A percentile compares a stretch with the other conserved stretches of the same genome.
phyloP scores from a whole-genome alignment of 768 basidiomycete genomes.

The Xanthoconium stramineum region DNA sequence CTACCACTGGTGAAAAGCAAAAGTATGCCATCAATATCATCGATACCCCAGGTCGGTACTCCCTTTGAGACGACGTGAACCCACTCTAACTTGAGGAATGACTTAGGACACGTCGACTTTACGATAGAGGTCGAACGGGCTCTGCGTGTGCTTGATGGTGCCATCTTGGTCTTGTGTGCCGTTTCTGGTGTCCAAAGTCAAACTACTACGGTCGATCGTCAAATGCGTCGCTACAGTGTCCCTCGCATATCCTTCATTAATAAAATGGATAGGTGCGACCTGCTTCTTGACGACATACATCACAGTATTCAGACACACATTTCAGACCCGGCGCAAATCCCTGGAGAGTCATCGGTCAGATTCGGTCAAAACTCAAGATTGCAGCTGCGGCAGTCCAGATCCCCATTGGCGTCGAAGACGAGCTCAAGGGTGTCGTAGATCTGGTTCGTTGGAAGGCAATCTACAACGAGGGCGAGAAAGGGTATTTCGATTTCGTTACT shows the following conservation, averaged over 20 bases:
- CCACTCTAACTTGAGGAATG: not conserved
- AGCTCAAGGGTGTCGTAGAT: constrained; percentile 89
- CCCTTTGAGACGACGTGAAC: not conserved
- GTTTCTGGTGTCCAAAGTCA: constrained; percentile 97
- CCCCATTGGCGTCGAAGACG: constrained; percentile 87
- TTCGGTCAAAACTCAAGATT: constrained; percentile 87
- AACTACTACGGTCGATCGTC: constrained; percentile 97
- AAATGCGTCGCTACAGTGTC: constrained; percentile 96
- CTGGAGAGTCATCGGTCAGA: constrained; percentile 90
- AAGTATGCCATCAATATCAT: constrained; percentile 97
- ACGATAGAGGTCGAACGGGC: constrained; percentile 99
- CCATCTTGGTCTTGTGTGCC: constrained; percentile 93
- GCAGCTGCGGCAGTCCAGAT: constrained; percentile 94
- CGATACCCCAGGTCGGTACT: constrained; percentile 80
- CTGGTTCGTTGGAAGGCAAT: constrained; percentile 91
- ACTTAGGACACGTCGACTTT: constrained; percentile 95
- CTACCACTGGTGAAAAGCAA: constrained; percentile 58
- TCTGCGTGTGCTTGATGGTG: constrained; percentile 93
- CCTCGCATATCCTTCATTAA: constrained; percentile 96
- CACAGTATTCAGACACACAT: not conserved
- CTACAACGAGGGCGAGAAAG: constrained; percentile 93
- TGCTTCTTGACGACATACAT: not conserved
- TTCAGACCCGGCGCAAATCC: constrained; percentile 93
- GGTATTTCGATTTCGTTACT: constrained; percentile 49
- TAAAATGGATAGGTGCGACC: constrained; percentile 88